phyloP scores from a whole-genome alignment of 2,329 filamentous ascomycete species.

The Colletotrichum sp. region DNA sequence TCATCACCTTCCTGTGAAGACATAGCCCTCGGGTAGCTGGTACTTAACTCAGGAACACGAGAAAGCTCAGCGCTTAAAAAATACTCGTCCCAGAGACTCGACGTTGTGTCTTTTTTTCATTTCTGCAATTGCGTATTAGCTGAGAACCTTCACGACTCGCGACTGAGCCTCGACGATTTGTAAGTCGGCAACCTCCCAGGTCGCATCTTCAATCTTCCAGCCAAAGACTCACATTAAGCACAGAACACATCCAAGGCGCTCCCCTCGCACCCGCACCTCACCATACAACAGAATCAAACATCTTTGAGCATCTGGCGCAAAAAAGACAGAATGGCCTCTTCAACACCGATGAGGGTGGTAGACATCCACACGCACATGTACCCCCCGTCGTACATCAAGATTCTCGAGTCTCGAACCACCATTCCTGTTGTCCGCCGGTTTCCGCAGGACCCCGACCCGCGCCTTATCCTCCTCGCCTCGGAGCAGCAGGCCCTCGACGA shows the following conservation, averaged over 20 bases:
- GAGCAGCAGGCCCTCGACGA: constrained; percentile 51
- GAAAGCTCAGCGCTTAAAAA: background rate
- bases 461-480: constrained; percentile 67
- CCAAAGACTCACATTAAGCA: background rate
- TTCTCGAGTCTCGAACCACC: constrained; percentile 60
- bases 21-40: constrained; percentile 8
- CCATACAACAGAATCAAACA: background rate
- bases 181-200: background rate
- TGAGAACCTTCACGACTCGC: background rate
- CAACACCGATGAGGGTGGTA: constrained; percentile 49
- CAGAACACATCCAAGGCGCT: background rate
- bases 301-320: background rate
- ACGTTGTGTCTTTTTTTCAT: background rate
- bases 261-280: background rate
- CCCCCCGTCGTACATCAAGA: constrained; percentile 64
- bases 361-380: constrained; percentile 76
- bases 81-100: background rate
- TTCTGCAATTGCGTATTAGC: background rate
- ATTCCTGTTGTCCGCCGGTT: constrained; percentile 78
- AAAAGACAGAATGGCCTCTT: constrained; percentile 34
- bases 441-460: constrained; percentile 57
- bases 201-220: background rate
- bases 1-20: constrained; percentile 20
- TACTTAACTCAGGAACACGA: constrained; percentile 4
- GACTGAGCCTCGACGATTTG: background rate